These are phyloP conservation scores for Setomelanomma holmii DNA, from an alignment of 2,329 filamentous ascomycete genomes.

Conservation along the genomic window DNA sequence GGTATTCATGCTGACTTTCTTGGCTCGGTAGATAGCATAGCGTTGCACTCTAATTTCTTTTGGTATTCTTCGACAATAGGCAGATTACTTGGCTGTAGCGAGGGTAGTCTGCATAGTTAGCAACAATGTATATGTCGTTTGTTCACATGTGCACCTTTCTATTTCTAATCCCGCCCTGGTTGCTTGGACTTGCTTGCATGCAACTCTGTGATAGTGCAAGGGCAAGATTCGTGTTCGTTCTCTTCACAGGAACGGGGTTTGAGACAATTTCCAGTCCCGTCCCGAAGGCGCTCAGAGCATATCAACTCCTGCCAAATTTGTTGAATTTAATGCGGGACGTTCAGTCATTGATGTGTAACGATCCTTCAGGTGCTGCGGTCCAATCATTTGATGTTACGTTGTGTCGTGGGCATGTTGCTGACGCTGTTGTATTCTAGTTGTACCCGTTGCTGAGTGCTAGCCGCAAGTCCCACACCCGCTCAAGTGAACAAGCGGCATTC, in stretches of 20 bases:
- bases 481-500: no score
- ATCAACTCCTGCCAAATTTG: background rate
- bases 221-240: no score
- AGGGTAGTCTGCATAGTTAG: slow-evolving; percentile 3
- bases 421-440: background rate
- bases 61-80: background rate
- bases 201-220: no score
- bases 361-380: no score
- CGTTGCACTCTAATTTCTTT: background rate
- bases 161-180: no score
- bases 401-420: background rate
- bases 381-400: no score
- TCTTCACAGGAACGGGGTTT: background rate
- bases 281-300: background rate
- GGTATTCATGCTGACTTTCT: background rate
- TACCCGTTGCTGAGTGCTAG: background rate
- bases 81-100: background rate
- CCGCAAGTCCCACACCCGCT: no score
- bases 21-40: slow-evolving; percentile 1
- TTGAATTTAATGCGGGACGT: no score
- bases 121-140: background rate
- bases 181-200: no score
- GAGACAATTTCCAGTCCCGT: background rate
- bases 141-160: background rate
- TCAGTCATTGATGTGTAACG: no score